These are phyloP conservation scores for Aspergillus intermedius DNA, from an alignment of 2,329 filamentous ascomycete species.

Conservation along the genomic window DNA sequence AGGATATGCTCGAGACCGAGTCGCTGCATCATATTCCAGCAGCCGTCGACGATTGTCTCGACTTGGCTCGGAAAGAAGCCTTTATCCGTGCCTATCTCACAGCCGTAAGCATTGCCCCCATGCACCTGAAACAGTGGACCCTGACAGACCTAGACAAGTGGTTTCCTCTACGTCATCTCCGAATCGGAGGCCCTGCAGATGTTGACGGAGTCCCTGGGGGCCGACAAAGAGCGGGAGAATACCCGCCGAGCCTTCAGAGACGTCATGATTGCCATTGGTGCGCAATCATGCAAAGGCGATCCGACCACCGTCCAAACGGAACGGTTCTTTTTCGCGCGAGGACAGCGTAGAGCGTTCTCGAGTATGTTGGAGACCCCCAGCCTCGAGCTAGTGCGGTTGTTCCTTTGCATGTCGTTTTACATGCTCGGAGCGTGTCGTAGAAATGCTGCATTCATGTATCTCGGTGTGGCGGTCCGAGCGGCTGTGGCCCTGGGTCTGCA, in stretches of 20 bases:
- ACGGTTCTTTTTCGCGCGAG: slow-evolving; percentile 43
- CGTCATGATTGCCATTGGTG: slow-evolving; percentile 49
- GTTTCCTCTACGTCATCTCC: slow-evolving; percentile 30
- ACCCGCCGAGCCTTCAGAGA: slow-evolving; percentile 29
- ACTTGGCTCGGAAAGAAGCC: slow-evolving; percentile 24
- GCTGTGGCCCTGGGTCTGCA: slow-evolving; percentile 54
- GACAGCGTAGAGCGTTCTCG: slow-evolving; percentile 44
- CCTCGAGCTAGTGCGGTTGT: slow-evolving; percentile 47
- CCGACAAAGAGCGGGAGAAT: slow-evolving; percentile 16
- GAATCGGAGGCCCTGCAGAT: slow-evolving; percentile 26
- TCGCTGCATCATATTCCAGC: slow-evolving; percentile 28
- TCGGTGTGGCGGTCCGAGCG: slow-evolving; percentile 53
- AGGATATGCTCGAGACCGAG: slow-evolving; percentile 49
- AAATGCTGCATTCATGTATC: slow-evolving; percentile 58
- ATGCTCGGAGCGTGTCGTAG: slow-evolving; percentile 54
- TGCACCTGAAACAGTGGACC: too few species aligned
- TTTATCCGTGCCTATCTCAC: slow-evolving; percentile 27
- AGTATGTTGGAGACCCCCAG: slow-evolving; percentile 51
- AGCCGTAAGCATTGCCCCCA: slow-evolving; percentile 14
- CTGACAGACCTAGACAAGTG: slow-evolving; percentile 28
- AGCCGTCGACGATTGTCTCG: slow-evolving; percentile 26
- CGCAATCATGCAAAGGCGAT: slow-evolving; percentile 39
- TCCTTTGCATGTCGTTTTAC: slow-evolving; percentile 54
- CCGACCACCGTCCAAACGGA: slow-evolving; percentile 24
- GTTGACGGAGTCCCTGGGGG: slow-evolving; percentile 2